Base-by-base conservation (phyloP, 495 filamentous ascomycete species). In the Penicillium desertorum region DNA sequence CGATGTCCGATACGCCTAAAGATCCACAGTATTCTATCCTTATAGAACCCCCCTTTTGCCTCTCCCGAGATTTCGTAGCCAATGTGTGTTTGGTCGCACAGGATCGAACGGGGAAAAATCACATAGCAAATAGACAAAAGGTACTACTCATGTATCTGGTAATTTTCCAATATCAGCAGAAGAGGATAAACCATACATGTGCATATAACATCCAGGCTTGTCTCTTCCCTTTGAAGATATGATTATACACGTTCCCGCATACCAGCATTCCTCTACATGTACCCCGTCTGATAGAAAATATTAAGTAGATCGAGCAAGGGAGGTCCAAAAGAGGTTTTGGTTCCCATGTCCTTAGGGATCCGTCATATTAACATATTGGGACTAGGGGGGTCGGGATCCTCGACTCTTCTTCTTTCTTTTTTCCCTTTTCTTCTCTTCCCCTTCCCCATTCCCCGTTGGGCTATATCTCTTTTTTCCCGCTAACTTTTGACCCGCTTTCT, bases 281-380 rank as follows among this genome's bases (percentile, higher is more conserved):
- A 12, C 30, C 1, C 11, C 30, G 11, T 12, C 30, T 10, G 8
- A 30, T 30, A 30, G 29, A 14, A 34, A 34, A 34, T 34, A 34
- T 34, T 14, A 11, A 34, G 30, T 16, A 51, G 32, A 55, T 54
- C 37, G 46, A 58, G 52, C 51, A 57, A 60, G 57, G 37, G 57
- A 54, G 52, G 36, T 39, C 36, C 36, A 39, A 39, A 34, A 12
- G 30, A 34, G 30, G 30, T 34, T 34, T 45, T 57, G 41, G 39
- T 51, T 65, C 64, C 60, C 66, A 64, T 65, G 57, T 69, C 70
- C 60, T 66, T 45, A 65, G 69, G 71, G 71, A 76, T 75, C 74
- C 74, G 74, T 77, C 74, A 77, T 77, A 77, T 76, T 73, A 73
- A 76, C 74, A 64, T 66, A 75, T 77, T 64, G 73, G 74, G 74